Percentiles rank a stretch among this genome's conserved stretches.
These are phyloP conservation scores for Rosa rugosa DNA, from an alignment of 306 rosid species.

Conservation along the genomic window DNA sequence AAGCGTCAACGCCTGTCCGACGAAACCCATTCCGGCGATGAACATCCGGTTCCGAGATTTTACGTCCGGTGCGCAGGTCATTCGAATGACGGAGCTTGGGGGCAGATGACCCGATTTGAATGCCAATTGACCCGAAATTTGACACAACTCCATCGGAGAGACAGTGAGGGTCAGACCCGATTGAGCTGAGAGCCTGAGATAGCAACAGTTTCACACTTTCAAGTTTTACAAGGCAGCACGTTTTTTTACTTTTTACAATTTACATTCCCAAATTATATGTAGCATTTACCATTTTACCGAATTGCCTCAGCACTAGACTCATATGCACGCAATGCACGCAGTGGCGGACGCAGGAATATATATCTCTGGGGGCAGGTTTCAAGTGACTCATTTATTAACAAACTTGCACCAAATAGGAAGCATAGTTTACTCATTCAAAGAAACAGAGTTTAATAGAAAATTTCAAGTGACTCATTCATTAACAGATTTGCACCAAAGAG, in stretches of 20 bases:
- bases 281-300: no score
- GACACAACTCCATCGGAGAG: constrained; percentile 12
- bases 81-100: constrained; percentile 6
- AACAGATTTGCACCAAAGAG: no score
- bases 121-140: background rate
- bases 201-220: background rate
- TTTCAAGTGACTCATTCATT: no score
- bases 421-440: no score
- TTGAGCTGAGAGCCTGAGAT: background rate
- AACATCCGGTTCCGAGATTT: constrained; percentile 51
- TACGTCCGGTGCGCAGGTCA: constrained; percentile 18
- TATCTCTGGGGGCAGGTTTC: no score
- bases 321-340: no score
- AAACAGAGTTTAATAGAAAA: no score
- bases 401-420: no score
- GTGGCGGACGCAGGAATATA: no score
- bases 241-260: background rate
- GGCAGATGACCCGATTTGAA: background rate
- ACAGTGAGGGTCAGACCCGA: background rate
- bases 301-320: no score
- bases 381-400: no score
- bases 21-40: constrained; percentile 72
- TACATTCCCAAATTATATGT: background rate
- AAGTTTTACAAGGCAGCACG: background rate
- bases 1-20: constrained; percentile 56